Evolutionary conservation across 1,284 basidiomycete genomes (phyloP), one percentile per base, ranked within the genome.

Genomic region (Tausonia pullulans): DNA sequence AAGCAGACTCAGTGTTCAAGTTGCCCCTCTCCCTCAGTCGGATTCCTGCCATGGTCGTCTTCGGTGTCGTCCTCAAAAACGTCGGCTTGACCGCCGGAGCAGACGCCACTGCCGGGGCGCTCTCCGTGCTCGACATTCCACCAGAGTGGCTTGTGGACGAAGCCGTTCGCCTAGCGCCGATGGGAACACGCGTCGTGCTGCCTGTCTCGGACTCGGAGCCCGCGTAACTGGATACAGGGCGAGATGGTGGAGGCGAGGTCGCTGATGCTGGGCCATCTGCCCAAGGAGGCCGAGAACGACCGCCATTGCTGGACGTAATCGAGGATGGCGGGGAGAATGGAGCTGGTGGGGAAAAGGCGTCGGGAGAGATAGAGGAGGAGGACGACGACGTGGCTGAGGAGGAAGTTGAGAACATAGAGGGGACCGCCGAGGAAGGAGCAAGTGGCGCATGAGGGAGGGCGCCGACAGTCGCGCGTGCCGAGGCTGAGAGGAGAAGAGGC

Each of bases 61-160:
- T 65, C 27, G 64, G 49, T 9, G 64, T 61, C 49, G 64, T 61
- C 49, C 61, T 65, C 54, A 65, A 55, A 49, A 65, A 65, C 11
- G 64, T 55, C 39, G 64, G 57, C 5, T 60, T 54, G 41, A 57
- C 49, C 39, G 53, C 41, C n/a, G 48, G 54, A 67, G 84, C 85
- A 13, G 80, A 82, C 0, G 79, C 82, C 3, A 87, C 86, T 10
- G 79, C 90, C 60, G 82, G 80, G 14, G 86, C 87, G 1, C 90
- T 91, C 72, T 80, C 89, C 40, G 80, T 79, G 63, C 83, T 51
- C 58, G 45, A 49, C 48, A 41, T n/a, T 14, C 39, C 27, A 39
- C 45, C 48, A 46, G 48, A 49, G 48, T n/a, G 27, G 27, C 27
- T 27, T 27, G 27, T 27, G 27, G 27, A 27, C 27, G 27, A 27